Percentiles rank a stretch among this genome's conserved stretches.
phyloP scores from a whole-genome alignment of 1,139 yeast genomes.

The Insectozyma bohioensis region DNA sequence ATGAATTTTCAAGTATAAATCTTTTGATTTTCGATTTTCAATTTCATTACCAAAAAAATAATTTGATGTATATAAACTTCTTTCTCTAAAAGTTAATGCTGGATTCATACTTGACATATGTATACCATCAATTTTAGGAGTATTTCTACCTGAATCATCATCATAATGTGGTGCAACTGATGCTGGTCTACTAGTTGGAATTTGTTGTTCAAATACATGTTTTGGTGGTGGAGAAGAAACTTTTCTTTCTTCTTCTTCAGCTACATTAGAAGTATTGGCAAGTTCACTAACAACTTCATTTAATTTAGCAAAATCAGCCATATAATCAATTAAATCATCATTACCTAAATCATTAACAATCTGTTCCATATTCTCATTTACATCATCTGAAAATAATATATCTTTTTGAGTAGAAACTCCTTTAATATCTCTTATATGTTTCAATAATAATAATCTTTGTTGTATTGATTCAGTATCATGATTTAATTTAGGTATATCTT shows the following conservation, averaged over 20 bases:
- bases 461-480: slow-evolving; percentile 37
- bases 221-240: slow-evolving; percentile 1
- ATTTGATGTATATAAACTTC: slow-evolving; percentile 57
- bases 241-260: slow-evolving; percentile 22
- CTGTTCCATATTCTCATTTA: slow-evolving; percentile 37
- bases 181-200: slow-evolving; percentile 15
- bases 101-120: slow-evolving; percentile 45
- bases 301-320: slow-evolving; percentile 19
- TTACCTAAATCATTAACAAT: slow-evolving; percentile 41
- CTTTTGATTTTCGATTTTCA: slow-evolving; percentile 46
- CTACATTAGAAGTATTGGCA: slow-evolving; percentile 1
- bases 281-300: slow-evolving; percentile 11
- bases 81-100: slow-evolving; percentile 56
- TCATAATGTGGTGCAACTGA: slow-evolving; percentile 14
- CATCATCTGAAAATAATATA: slow-evolving; percentile 26
- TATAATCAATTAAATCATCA: slow-evolving; percentile 18
- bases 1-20: slow-evolving; percentile 61
- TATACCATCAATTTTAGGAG: slow-evolving; percentile 46
- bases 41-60: slow-evolving; percentile 57
- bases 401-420: slow-evolving; percentile 23
- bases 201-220: slow-evolving; percentile 1
- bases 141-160: slow-evolving; percentile 35
- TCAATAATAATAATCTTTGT: slow-evolving; percentile 32
- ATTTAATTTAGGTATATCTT: slow-evolving; percentile 41
- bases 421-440: slow-evolving; percentile 30